Base-by-base conservation (phyloP, 208 protist genomes). In the Novymonas esmeraldas region DNA sequence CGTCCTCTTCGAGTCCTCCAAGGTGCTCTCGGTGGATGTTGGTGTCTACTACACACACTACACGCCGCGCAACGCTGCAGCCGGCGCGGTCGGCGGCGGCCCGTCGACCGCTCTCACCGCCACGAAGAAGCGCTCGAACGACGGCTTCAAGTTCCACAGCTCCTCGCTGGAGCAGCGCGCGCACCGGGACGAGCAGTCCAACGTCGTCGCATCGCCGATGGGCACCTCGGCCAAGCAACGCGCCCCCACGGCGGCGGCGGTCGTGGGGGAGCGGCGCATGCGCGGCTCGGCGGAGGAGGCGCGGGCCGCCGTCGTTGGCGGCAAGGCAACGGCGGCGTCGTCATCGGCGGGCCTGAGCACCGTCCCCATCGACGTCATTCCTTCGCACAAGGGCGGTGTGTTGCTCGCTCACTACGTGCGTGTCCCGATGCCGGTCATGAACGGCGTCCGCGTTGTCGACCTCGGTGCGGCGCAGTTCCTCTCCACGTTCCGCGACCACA, bases 381-480 rank as follows among this genome's bases (percentile, higher is more conserved):
- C 33, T 5, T 55, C 52, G 7, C 70, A 69, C 49, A 69, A 69
- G 62, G 62, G 58, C 33, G 52, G 64, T 28, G 34, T 76, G 26
- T 54, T 55, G 20, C 46, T 70, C 3, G 61, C 58, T 11, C 74
- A 84, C 55, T 76, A 62, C 26, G 75, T 89, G 24, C 55, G 67
- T 7, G 76, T 87, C 13, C 41, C 59, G 10, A 64, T 92, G 63
- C 89, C 89, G 36, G 67, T 81, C 6, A 77, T 82, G 55, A 87
- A 86, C 75, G 68, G 67, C 50, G 70, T 95, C 10, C 83, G 84
- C n/a, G 85, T 95, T 0, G 80, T 89, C 55, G 89, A 95, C 68
- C 74, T 95, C 46, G 89, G 89, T 22, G 70, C 84, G 0, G 82
- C 84, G 33, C 76, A 89, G 55, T 82, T 92, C 52, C 57, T 83